phyloP scores from a whole-genome alignment of 495 filamentous ascomycete genomes.

The Tuber melanosporum region DNA sequence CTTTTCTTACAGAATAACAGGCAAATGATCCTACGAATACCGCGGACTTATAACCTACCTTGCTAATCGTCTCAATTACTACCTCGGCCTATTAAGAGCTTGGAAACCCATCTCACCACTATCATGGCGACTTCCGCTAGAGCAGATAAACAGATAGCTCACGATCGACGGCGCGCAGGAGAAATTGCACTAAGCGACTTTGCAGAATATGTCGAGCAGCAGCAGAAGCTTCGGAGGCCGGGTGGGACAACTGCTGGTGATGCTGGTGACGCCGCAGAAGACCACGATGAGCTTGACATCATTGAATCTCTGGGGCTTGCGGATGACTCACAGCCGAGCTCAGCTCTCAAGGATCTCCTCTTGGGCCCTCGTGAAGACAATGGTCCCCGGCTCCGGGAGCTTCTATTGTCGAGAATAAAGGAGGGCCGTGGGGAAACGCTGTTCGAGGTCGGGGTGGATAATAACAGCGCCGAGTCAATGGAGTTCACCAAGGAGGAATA shows the following conservation, averaged over 20 bases:
- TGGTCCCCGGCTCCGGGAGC: conserved; percentile 54
- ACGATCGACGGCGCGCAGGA: conserved; percentile 39
- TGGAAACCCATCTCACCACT: background rate
- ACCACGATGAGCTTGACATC: conserved; percentile 87
- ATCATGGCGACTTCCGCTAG: conserved; percentile 8
- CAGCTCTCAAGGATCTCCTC: conserved; percentile 67
- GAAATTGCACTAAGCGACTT: conserved; percentile 81
- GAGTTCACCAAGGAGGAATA: conserved; percentile 70
- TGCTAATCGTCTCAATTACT: background rate
- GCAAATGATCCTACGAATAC: conserved; percentile 2
- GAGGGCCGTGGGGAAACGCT: conserved; percentile 88
- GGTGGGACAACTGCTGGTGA: conserved; percentile 43
- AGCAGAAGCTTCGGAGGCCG: conserved; percentile 61
- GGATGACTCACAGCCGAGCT: conserved; percentile 60
- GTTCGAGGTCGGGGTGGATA: conserved; percentile 88
- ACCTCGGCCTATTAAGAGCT: background rate
- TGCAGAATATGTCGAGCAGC: conserved; percentile 93
- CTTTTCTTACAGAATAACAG: background rate
- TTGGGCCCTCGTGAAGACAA: conserved; percentile 58
- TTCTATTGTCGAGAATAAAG: conserved; percentile 60
- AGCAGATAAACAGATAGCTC: conserved; percentile 40
- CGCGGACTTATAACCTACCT: background rate
- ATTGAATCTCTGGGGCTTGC: conserved; percentile 77
- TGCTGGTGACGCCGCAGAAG: conserved; percentile 50
- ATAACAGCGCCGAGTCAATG: conserved; percentile 82